Base-by-base conservation (phyloP, 2,329 filamentous ascomycete species). In the Diplodia sapinea region DNA sequence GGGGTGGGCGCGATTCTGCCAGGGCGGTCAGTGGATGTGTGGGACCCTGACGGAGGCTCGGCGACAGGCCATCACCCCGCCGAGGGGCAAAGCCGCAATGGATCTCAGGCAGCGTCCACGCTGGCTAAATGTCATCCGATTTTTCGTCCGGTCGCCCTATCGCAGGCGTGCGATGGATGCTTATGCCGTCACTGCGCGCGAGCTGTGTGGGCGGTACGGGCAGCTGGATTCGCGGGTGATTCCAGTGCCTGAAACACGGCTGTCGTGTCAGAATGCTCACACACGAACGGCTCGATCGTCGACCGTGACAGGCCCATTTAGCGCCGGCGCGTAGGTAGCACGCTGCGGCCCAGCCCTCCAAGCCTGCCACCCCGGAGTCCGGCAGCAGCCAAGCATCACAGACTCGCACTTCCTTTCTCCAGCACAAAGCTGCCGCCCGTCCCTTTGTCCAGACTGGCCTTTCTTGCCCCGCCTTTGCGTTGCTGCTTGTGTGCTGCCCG, bases 281-380 rank as follows among this genome's bases (percentile, higher is more conserved):
- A 59, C 56, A 40, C 38, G 56, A 59, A n/a, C 38, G 17, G 59
- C 50, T 51, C 29, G 59, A 51, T 49, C 59, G 43, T 63, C 29
- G 31, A 51, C 59, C 59, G 47, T 63, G 59, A 63, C 59, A 63
- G 59, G 59, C 59, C 29, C 43, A 51, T 31, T 26, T 63, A 63
- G 59, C 59, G 59, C 59, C 59, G 59, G 59, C 59, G 59, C 59
- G 59, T 63, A 47, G n/a, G 43, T 47, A 63, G 36, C 57, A 61
- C 36, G 40, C 40, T 47, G 57, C 57, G 40, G 40, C 57, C 55
- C 55, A 59, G 55, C 55, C 55, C 55, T 59, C 36, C 6, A 38
- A 17, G 52, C 31, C 54, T 57, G 54, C 20, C 31, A 40, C 56
- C 54, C 43, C 59, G 59, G 59, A 51, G 43, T 15, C 59, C 31